A percentile compares a stretch with the other conserved stretches of the same genome.
phyloP scores from a whole-genome alignment of 768 basidiomycete genomes.

The Mycena alexandri region DNA sequence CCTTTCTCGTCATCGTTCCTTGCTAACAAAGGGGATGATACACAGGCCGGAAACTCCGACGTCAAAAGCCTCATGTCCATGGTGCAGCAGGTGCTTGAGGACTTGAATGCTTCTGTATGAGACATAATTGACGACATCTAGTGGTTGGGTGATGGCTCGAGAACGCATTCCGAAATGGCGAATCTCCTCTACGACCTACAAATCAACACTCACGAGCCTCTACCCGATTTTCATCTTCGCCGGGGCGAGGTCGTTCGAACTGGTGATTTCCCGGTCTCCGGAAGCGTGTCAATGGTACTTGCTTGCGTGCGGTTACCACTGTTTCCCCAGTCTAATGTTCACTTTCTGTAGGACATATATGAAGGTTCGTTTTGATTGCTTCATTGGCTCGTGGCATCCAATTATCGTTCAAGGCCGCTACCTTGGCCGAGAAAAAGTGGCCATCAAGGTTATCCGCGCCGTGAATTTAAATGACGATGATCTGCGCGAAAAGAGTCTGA shows the following conservation, averaged over 20 bases:
- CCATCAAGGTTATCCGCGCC: conserved; percentile 67
- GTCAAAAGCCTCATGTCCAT: conserved; percentile 50
- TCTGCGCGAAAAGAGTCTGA: conserved; percentile 48
- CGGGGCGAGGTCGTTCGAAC: conserved; percentile 65
- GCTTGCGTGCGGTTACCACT: conserved; percentile 41
- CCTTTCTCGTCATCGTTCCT: too few relatives aligned
- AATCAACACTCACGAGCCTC: conserved; percentile 55
- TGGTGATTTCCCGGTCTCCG: conserved; percentile 62
- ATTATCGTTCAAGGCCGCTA: conserved; percentile 61
- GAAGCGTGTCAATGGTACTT: conserved; percentile 60
- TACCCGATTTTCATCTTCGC: conserved; percentile 63
- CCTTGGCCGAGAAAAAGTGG: conserved; percentile 66
- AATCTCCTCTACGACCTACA: conserved; percentile 65
- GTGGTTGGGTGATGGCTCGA: conserved; percentile 50
- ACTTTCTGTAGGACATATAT: conserved; percentile 22
- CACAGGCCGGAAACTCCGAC: too few relatives aligned
- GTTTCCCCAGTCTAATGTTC: neutral
- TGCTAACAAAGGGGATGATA: too few relatives aligned
- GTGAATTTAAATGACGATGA: conserved; percentile 54
- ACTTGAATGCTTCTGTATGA: neutral
- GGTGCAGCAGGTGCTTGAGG: conserved; percentile 59
- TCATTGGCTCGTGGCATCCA: too few relatives aligned
- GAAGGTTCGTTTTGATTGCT: conserved; percentile 23
- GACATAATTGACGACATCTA: conserved; percentile 23
- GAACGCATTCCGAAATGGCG: conserved; percentile 57